Base-by-base conservation (phyloP, 2,329 filamentous ascomycete genomes). In the Lachnellula cervina region DNA sequence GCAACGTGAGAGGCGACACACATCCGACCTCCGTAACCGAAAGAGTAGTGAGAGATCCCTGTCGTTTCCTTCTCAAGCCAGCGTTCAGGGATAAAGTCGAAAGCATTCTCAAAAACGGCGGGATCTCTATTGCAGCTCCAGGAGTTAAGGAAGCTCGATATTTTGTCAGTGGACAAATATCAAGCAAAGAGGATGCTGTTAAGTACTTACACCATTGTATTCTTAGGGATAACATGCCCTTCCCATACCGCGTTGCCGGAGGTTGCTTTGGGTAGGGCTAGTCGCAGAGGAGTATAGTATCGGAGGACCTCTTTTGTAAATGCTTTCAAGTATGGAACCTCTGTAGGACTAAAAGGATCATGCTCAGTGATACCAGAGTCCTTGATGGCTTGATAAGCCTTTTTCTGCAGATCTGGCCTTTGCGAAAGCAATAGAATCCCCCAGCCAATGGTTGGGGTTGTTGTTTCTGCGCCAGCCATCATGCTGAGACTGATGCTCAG, bases 401-500 rank as follows among this genome's bases (percentile, higher is more conserved):
- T 76, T 28, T 74, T 64, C 68, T 86, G 83, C 59, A 86, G 81
- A 2, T 76, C 71, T 59, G 82, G 80, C 17, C 82, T 52, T 21
- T 56, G 58, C 19, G 61, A 55, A 8, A 63, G 32, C 1, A 58
- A 57, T 3, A 57, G 49, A 17, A 63, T 52, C 25, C 52, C 59
- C 61, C 61, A 63, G 32, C 56, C 57, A 35, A 63, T 51, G 6
- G 61, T 62, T 49, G 42, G 59, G 45, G 37, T 38, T n/a, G 19
- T 55, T 7, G 40, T 55, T 16, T 55, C 53, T n/a, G 51, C 51
- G 17, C 51, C 51, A 35, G 48, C 9, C 9, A 87, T 71, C 83
- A 87, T 87, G 1, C 83, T 86, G 59, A 87, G 69, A 59, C 80
- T 84, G 62, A 87, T 86, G 0, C 79, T 82, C 0, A 77, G 83